Evolutionary conservation across 768 basidiomycete genomes (phyloP).

Genomic region (Xerocomus brunneocitrinus): DNA sequence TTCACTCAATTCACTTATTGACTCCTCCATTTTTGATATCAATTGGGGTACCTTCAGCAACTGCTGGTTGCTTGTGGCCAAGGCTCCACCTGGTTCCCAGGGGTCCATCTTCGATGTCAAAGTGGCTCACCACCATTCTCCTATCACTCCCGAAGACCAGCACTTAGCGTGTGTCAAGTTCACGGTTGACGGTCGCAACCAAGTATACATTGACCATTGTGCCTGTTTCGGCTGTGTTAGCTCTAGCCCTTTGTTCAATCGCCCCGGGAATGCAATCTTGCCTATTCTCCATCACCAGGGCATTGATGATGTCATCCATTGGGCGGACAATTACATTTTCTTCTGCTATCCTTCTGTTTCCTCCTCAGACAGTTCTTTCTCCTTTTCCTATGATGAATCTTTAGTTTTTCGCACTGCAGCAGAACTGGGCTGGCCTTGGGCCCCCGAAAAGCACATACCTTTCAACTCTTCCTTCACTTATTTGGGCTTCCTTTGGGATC

Average conservation of each 20-base stretch:
- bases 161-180: not conserved
- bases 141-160: not conserved
- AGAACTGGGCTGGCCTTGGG: not conserved
- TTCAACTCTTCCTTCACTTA: not conserved
- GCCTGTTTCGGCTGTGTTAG: conserved; percentile 24
- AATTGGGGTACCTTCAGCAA: too few relatives aligned
- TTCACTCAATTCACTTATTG: too few relatives aligned
- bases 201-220: conserved; percentile 8
- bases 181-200: not conserved
- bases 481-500: not conserved
- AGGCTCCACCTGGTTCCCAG: too few relatives aligned
- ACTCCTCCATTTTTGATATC: too few relatives aligned
- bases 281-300: conserved; percentile 12
- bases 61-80: too few relatives aligned
- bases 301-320: conserved; percentile 26
- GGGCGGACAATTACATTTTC: conserved; percentile 34
- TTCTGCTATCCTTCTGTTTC: not conserved
- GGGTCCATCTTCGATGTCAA: too few relatives aligned
- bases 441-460: not conserved
- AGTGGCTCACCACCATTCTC: too few relatives aligned
- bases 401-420: not conserved
- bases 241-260: conserved; percentile 30
- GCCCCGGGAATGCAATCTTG: conserved; percentile 29
- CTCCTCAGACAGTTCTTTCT: not conserved
- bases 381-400: not conserved